A percentile compares a stretch with the other conserved stretches of the same genome.
These are phyloP conservation scores for Diddensiella santjacobensis DNA, from an alignment of 805 yeast genomes.

Conservation along the genomic window DNA sequence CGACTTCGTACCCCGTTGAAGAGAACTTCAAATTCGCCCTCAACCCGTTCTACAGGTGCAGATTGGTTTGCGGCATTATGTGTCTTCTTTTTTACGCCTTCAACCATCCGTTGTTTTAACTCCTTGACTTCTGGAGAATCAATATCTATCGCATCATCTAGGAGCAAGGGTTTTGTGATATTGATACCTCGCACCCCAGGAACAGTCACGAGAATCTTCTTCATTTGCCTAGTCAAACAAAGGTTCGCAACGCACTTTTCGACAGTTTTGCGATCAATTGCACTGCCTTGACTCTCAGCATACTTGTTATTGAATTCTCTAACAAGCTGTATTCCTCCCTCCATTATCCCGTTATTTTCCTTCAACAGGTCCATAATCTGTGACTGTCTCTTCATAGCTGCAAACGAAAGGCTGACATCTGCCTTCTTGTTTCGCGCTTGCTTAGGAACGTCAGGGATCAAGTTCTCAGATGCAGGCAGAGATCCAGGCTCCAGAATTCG, in stretches of 20 bases:
- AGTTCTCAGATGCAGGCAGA: background rate
- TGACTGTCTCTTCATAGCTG: conserved; percentile 42
- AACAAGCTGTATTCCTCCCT: conserved; percentile 41
- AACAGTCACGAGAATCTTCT: conserved; percentile 26
- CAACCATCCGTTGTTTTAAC: conserved; percentile 18
- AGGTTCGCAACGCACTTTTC: conserved; percentile 42
- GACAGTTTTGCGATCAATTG: conserved; percentile 54
- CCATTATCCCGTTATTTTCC: conserved; percentile 45
- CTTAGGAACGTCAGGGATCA: background rate
- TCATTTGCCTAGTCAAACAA: conserved; percentile 33
- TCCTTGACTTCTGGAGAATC: conserved; percentile 22
- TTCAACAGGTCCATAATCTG: conserved; percentile 42
- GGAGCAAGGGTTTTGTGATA: conserved; percentile 27
- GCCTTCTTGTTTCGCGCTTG: background rate
- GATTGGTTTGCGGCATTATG: background rate
- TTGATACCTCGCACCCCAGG: conserved; percentile 21
- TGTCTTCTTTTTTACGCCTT: conserved; percentile 8
- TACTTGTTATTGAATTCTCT: conserved; percentile 40
- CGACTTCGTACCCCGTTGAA: background rate
- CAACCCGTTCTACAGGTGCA: background rate
- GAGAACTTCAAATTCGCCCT: conserved; percentile 3
- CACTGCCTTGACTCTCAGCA: conserved; percentile 32
- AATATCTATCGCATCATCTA: conserved; percentile 26
- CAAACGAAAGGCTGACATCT: conserved; percentile 36
- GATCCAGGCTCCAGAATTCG: background rate